Evolutionary conservation across 176 grass and related monocot species (phyloP), one percentile per base, ranked within the genome.

Genomic region (Aegilops speltoides): DNA sequence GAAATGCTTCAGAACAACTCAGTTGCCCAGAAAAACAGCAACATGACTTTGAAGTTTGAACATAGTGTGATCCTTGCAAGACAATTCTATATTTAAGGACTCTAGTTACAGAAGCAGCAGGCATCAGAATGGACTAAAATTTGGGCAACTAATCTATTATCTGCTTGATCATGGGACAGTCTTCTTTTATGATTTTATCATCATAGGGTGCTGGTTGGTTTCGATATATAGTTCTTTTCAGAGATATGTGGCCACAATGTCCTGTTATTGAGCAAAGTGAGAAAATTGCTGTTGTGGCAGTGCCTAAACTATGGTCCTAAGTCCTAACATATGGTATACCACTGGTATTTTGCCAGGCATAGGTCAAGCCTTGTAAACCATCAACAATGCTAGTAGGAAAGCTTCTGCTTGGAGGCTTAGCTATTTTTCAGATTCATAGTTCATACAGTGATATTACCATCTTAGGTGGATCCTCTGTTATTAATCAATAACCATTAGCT

Each of bases 391-490:
- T 56, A 52, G 40, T 85, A 77, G 76, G 81, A 84, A 80, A 74
- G 19, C 24, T 76, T 80, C 45, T 81, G 25, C 54, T 34, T 50
- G 17, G 9, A 45, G 52, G 52, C 22, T 67, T 48, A 66, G 14
- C 15, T 63, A 16, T 76, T 78, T 63, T 52, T 36, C 38, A 68
- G 15, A 50, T 75, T 84, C 15, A 31, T 75, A 68, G 59, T 79
- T 80, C 15, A n/a, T 67, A 75, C 25, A 81, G 54, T 68, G 36
- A 76, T 84, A 80, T 64, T 76, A 48, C 29, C 67, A 54, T 68
- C n/a, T 78, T 76, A 82, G 32, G 63, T 86, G 25, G 33, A 66
- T 60, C 64, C 75, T 79, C 34, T 63, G 32, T 87, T 77, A 64
- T 83, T 40, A 79, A 76, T 76, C 43, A 73, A 25, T 76, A 76